These are phyloP conservation scores for Rhizopus sp. DNA, from an alignment of 371 early-diverging fungal species.

Conservation along the genomic window DNA sequence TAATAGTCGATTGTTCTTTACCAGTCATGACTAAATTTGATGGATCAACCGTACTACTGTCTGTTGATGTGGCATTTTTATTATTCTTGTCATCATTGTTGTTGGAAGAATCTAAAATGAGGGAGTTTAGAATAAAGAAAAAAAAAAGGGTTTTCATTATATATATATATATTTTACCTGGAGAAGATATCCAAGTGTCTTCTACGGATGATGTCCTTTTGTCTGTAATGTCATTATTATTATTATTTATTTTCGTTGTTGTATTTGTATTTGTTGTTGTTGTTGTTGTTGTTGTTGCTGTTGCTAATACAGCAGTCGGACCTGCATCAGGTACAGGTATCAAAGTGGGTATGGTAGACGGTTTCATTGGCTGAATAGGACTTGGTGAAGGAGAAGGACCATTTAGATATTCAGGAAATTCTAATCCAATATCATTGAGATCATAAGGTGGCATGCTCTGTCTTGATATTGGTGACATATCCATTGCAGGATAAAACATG, in stretches of 20 bases:
- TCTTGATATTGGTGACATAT: slow-evolving; percentile 17
- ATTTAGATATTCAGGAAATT: slow-evolving; percentile 35
- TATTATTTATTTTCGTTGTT: too few relatives aligned
- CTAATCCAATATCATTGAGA: slow-evolving; percentile 13
- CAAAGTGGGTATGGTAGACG: slow-evolving; percentile 26
- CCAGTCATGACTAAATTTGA: slow-evolving; percentile 20
- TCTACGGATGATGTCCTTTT: background rate
- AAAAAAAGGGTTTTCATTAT: background rate
- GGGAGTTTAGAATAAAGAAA: background rate
- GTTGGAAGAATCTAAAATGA: background rate
- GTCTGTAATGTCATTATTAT: background rate
- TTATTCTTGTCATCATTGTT: background rate
- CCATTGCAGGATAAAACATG: slow-evolving; percentile 17
- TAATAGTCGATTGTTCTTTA: slow-evolving; percentile 2
- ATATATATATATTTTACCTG: slow-evolving; percentile 13
- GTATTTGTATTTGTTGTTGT: too few relatives aligned
- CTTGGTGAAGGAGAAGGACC: slow-evolving; percentile 34
- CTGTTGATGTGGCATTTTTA: too few relatives aligned
- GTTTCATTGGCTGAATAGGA: slow-evolving; percentile 14
- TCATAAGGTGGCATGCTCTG: slow-evolving; percentile 37
- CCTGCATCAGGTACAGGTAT: slow-evolving; percentile 51
- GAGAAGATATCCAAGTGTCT: slow-evolving; percentile 10
- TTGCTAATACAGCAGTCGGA: slow-evolving; percentile 43
- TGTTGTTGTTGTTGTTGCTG: background rate
- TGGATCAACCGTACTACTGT: slow-evolving; percentile 22